Percentiles rank a stretch among this genome's conserved stretches.
These are phyloP conservation scores for Pisolithus sp. DNA, from an alignment of 768 basidiomycete genomes.

Conservation along the genomic window DNA sequence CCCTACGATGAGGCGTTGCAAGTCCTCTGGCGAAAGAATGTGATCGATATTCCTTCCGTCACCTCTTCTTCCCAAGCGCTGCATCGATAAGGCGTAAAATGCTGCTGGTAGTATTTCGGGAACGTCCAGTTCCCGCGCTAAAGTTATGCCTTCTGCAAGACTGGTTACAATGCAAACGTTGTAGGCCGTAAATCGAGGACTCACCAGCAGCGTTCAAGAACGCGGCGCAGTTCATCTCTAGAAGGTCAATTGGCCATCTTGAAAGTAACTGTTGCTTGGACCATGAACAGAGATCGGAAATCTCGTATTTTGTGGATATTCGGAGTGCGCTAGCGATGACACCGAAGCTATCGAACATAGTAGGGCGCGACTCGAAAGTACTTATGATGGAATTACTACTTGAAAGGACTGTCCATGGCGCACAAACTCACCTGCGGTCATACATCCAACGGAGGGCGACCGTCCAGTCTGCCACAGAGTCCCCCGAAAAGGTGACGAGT, in stretches of 20 bases:
- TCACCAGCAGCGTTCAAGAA: constrained; percentile 29
- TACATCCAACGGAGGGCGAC: constrained; percentile 29
- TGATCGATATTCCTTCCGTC: constrained; percentile 27
- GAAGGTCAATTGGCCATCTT: constrained; percentile 26
- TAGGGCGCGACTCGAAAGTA: constrained; percentile 15
- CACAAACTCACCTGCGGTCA: constrained; percentile 22
- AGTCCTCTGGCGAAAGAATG: constrained; percentile 22
- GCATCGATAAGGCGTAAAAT: constrained; percentile 33
- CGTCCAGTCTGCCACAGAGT: constrained; percentile 26
- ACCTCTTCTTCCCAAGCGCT: constrained; percentile 19
- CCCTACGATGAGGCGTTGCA: constrained; percentile 28
- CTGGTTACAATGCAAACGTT: background rate
- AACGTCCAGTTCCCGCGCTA: constrained; percentile 30
- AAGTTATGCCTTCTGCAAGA: constrained; percentile 27
- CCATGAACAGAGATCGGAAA: constrained; percentile 22
- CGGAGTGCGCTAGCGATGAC: constrained; percentile 23
- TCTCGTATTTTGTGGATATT: constrained; percentile 34
- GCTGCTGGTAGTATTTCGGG: constrained; percentile 34
- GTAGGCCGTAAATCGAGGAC: background rate
- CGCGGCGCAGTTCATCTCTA: constrained; percentile 21
- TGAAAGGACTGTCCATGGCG: background rate
- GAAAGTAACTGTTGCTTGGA: constrained; percentile 16
- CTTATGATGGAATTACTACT: constrained; percentile 7
- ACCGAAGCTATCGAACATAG: constrained; percentile 24
- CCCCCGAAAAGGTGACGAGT: constrained; percentile 20